phyloP scores from a whole-genome alignment of 1,284 basidiomycete genomes.

The Microbotryum scabiosae region DNA sequence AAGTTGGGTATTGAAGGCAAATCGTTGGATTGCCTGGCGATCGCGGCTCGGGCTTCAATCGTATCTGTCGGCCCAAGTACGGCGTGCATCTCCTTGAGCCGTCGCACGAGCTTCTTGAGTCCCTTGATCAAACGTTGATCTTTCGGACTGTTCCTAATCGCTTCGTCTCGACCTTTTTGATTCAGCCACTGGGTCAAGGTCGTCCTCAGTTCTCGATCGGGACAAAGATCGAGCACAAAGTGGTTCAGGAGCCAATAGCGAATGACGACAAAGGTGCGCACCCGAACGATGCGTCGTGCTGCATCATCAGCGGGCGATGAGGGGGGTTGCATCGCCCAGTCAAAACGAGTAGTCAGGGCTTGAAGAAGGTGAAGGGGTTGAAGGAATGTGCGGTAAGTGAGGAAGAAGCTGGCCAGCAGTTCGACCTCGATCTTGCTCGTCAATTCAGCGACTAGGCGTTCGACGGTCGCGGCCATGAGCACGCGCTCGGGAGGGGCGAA shows the following conservation, averaged over 20 bases:
- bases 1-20: not conserved
- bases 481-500: conserved; percentile 4
- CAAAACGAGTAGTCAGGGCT: conserved; percentile 69
- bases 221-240: conserved; percentile 73
- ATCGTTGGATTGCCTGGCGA: too few species aligned
- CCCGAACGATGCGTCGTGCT: conserved; percentile 63
- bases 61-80: conserved; percentile 3
- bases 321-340: conserved; percentile 57
- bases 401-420: conserved; percentile 68
- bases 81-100: conserved; percentile 55
- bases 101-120: conserved; percentile 66
- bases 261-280: conserved; percentile 75
- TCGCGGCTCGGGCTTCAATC: not conserved
- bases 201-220: conserved; percentile 63
- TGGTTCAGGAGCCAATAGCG: conserved; percentile 79
- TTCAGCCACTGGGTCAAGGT: conserved; percentile 70
- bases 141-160: conserved; percentile 56
- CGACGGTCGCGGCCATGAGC: conserved; percentile 73
- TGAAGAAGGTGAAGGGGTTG: conserved; percentile 64
- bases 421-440: conserved; percentile 75
- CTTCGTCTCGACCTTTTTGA: conserved; percentile 57
- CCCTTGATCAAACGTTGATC: conserved; percentile 66
- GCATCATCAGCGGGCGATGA: conserved; percentile 43
- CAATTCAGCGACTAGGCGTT: conserved; percentile 79
- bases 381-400: conserved; percentile 76